Base-by-base conservation (phyloP, 768 basidiomycete genomes). In the Sistotremastrum suecicum region DNA sequence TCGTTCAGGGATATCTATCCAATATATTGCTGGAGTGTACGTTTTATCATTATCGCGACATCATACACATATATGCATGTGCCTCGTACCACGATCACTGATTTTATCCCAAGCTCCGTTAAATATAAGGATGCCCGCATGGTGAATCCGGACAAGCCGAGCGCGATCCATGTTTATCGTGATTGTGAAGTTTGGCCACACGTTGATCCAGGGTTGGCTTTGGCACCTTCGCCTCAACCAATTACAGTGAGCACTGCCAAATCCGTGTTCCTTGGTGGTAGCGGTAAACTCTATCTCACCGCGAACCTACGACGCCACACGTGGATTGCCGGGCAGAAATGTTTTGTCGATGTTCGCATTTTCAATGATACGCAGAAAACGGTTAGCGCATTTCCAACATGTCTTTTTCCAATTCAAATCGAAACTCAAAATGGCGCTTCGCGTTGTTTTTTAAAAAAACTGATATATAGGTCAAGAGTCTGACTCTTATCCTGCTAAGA, bases 131-230 rank as follows among this genome's bases (percentile, higher is more conserved):
- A 85, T 44, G 55, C 74, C 2, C 20, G 20, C 20, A 20, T 20
- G 20, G 20, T 20, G 20, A 62, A 68, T 10, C 74, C 74, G 3
- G 65, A 67, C 30, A 71, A 71, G 52, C 70, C 75, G 9, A 86
- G 84, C 3, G 80, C 92, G 34, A 82, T 89, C 3, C 90, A 95
- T 61, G 90, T 92, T 60, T 94, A 91, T 59, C 77, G 90, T 6
- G 66, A 78, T 40, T 80, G 87, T 59, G 76, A 79, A 44, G 66
- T 92, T 31, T 88, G 80, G 75, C 88, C 89, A 1, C 75, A 74
- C 40, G 61, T 90, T 12, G 71, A 85, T 47, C 74, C 82, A 3
- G 62, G 70, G 12, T 46, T 65, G 3, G 67, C 79, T 20, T 72
- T 95, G 11, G 69, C 76, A 2, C 70, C 82, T 3, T 70, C 77